Evolutionary conservation across 768 basidiomycete species (phyloP).

Genomic region (Lentinula sp.): DNA sequence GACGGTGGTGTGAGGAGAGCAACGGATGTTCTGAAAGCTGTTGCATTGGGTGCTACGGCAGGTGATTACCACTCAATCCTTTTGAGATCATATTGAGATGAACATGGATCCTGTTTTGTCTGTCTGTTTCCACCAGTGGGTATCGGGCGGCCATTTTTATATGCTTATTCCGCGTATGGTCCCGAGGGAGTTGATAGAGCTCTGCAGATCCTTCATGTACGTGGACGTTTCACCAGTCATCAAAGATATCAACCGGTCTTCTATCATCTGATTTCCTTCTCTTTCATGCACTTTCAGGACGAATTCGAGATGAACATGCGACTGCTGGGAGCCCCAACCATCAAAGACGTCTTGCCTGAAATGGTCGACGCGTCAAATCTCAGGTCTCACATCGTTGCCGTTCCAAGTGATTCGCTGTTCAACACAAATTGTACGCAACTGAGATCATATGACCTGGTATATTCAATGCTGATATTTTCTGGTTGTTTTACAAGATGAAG

Average conservation of each 20-base stretch:
- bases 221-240: conserved; percentile 12
- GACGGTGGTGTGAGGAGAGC: conserved; percentile 95
- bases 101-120: not conserved
- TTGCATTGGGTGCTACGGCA: conserved; percentile 87
- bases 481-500: conserved; percentile 27
- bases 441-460: not conserved
- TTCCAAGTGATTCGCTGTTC: conserved; percentile 72
- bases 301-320: conserved; percentile 99
- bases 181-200: conserved; percentile 81
- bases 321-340: conserved; percentile 74
- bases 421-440: conserved; percentile 62
- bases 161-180: conserved; percentile 87
- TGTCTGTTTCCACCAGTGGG: conserved; percentile 42
- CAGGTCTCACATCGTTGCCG: conserved; percentile 54
- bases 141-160: conserved; percentile 81
- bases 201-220: conserved; percentile 68
- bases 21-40: conserved; percentile 83
- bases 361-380: conserved; percentile 88
- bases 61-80: conserved; percentile 28
- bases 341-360: conserved; percentile 74
- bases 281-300: conserved; percentile 44
- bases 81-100: not conserved
- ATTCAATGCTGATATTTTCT: not conserved
- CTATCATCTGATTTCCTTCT: not conserved
- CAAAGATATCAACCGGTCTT: not conserved